Evolutionary conservation across 2,329 filamentous ascomycete genomes (phyloP).

Genomic region (Monascus ruber): DNA sequence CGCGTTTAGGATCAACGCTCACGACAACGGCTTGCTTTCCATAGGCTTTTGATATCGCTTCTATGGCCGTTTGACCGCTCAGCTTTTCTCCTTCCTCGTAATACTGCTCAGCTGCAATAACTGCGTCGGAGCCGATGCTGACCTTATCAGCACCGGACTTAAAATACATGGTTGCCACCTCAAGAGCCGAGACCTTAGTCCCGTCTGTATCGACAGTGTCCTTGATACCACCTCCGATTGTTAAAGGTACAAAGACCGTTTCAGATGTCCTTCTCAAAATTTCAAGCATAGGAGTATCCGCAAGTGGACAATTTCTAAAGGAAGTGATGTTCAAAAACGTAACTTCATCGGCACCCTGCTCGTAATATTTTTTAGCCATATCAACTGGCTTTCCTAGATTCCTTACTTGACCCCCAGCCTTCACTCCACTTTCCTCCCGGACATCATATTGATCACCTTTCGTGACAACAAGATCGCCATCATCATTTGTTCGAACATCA

Average conservation of each 20-base stretch:
- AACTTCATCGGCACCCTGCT: conserved; percentile 91
- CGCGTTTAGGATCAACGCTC: conserved; percentile 81
- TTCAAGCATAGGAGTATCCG: conserved; percentile 92
- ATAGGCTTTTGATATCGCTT: conserved; percentile 87
- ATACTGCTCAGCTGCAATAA: conserved; percentile 85
- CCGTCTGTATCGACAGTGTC: conserved; percentile 86
- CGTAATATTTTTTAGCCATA: conserved; percentile 87
- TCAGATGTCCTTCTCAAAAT: conserved; percentile 74
- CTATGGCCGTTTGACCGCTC: conserved; percentile 78
- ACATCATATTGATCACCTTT: conserved; percentile 99
- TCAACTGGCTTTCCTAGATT: conserved; percentile 96
- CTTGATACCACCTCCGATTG: conserved; percentile 87
- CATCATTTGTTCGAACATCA: conserved; percentile 88
- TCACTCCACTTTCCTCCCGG: conserved; percentile 63
- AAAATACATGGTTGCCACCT: conserved; percentile 96
- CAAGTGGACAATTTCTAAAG: conserved; percentile 88
- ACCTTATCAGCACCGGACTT: conserved; percentile 95
- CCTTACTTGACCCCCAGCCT: conserved; percentile 54
- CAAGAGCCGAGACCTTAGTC: conserved; percentile 72
- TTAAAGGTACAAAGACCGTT: conserved; percentile 91
- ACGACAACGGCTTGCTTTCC: conserved; percentile 96
- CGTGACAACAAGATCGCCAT: conserved; percentile 89
- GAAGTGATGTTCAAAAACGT: conserved; percentile 98
- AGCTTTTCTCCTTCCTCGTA: conserved; percentile 58
- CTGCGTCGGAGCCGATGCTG: conserved; percentile 89